Evolutionary conservation across 768 basidiomycete genomes (phyloP).

Genomic region (Austroboletus festivus): DNA sequence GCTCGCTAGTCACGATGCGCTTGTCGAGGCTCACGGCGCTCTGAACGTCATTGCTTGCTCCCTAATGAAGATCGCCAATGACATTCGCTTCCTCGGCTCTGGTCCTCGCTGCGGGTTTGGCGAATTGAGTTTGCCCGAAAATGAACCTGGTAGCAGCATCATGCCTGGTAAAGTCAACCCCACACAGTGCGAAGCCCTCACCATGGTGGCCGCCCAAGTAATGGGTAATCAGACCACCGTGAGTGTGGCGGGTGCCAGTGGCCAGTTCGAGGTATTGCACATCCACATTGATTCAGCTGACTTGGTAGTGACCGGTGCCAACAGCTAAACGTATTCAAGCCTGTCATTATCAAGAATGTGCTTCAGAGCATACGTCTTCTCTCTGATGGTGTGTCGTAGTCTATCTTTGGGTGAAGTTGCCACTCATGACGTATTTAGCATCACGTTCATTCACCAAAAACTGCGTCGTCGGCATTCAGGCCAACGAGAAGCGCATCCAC

Average conservation of each 20-base stretch:
- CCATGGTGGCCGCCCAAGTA: constrained; percentile 98
- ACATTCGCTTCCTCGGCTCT: constrained; percentile 95
- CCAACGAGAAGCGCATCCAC: constrained; percentile 92
- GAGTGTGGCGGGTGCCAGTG: constrained; percentile 88
- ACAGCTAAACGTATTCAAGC: constrained; percentile 99
- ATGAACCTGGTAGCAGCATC: constrained; percentile 98
- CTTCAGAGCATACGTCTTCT: constrained; percentile 92
- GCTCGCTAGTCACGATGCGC: constrained; percentile 94
- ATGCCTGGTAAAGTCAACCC: constrained; percentile 99
- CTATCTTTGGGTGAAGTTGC: background rate
- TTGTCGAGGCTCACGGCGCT: constrained; percentile 96
- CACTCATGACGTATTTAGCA: constrained; percentile 39
- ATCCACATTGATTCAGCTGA: constrained; percentile 1
- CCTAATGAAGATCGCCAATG: constrained; percentile 99
- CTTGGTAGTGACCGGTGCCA: constrained; percentile 8
- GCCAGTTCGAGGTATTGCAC: constrained; percentile 86
- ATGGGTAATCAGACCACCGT: constrained; percentile 97
- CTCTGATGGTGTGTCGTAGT: constrained; percentile 67
- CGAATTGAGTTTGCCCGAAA: constrained; percentile 92
- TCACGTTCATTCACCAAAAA: constrained; percentile 95
- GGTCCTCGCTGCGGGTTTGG: constrained; percentile 97
- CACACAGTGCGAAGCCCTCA: constrained; percentile 97
- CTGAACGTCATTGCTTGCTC: constrained; percentile 96
- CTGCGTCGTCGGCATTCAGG: constrained; percentile 93
- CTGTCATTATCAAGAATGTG: constrained; percentile 97